phyloP scores from a whole-genome alignment of 129 eudicot genomes.

The Pseudognaphalium luteoalbum region DNA sequence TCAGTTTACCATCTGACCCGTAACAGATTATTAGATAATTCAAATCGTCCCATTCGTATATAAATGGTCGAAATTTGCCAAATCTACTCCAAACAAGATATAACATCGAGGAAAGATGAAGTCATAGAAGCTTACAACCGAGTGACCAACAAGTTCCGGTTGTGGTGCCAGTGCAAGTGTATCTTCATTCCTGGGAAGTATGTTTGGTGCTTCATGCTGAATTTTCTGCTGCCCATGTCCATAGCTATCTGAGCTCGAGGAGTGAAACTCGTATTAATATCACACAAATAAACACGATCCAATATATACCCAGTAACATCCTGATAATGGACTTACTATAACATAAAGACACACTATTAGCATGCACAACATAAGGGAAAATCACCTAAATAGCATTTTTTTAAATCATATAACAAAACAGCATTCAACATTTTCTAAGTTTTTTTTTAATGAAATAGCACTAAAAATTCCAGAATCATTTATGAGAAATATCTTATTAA shows the following conservation, averaged over 20 bases:
- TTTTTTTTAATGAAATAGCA: too few relatives aligned
- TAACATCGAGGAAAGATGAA: not conserved
- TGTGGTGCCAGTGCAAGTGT: constrained; percentile 57
- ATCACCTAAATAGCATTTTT: too few relatives aligned
- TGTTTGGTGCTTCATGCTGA: constrained; percentile 39
- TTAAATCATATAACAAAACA: not conserved
- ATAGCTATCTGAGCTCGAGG: constrained; percentile 43
- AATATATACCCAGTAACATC: constrained; percentile 7
- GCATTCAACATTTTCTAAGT: too few relatives aligned
- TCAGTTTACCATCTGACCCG: not conserved
- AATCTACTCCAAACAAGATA: not conserved
- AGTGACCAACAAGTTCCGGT: constrained; percentile 74
- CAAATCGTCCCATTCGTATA: constrained; percentile 3
- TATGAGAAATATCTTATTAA: too few relatives aligned
- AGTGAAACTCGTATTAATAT: constrained; percentile 6
- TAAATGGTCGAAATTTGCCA: not conserved
- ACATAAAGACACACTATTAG: too few relatives aligned
- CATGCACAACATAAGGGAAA: too few relatives aligned
- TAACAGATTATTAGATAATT: not conserved
- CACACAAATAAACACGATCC: not conserved
- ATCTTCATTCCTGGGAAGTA: constrained; percentile 47
- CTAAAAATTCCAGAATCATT: too few relatives aligned
- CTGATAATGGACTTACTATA: not conserved
- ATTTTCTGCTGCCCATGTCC: constrained; percentile 43
- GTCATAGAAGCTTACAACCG: constrained; percentile 56